phyloP scores from a whole-genome alignment of 2,329 filamentous ascomycete species.

The Capronia coronata region DNA sequence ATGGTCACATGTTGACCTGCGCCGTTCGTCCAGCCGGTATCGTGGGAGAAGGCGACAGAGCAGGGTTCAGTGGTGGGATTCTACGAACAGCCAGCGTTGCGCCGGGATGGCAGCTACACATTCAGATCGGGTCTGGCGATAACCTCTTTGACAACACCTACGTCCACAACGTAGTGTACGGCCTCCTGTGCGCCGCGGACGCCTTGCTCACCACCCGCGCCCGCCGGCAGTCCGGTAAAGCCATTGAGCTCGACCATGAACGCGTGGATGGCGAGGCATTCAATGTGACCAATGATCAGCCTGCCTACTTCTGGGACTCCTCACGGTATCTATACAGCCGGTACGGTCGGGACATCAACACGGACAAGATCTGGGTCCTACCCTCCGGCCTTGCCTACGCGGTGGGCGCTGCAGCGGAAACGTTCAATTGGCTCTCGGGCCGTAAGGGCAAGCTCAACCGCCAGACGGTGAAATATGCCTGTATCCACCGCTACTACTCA shows the following conservation, averaged over 20 bases:
- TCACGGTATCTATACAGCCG: conserved; percentile 67
- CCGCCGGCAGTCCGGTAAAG: conserved; percentile 41
- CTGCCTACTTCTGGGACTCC: conserved; percentile 88
- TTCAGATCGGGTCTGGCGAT: conserved; percentile 71
- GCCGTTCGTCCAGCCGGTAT: conserved; percentile 82
- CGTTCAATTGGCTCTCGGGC: conserved; percentile 39
- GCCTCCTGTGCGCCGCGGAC: conserved; percentile 72
- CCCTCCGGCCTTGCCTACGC: conserved; percentile 37
- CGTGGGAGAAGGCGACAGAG: conserved; percentile 76
- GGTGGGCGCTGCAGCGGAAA: conserved; percentile 40
- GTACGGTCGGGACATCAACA: conserved; percentile 41
- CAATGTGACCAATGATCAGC: conserved; percentile 82
- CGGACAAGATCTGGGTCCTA: conserved; percentile 37
- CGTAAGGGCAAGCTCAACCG: conserved; percentile 43
- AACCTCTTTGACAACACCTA: conserved; percentile 69
- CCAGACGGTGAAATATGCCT: conserved; percentile 42
- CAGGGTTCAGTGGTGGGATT: conserved; percentile 65
- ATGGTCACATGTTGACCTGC: conserved; percentile 62
- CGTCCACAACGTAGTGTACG: conserved; percentile 64
- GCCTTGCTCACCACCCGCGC: conserved; percentile 59
- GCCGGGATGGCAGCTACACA: conserved; percentile 56
- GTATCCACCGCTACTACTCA: conserved; percentile 45
- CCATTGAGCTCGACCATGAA: conserved; percentile 63
- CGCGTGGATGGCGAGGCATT: conserved; percentile 78
- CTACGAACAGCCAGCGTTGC: conserved; percentile 61